Conservation (phyloP, 73 alveolate genomes). For the Paramecium caudatum region DNA sequence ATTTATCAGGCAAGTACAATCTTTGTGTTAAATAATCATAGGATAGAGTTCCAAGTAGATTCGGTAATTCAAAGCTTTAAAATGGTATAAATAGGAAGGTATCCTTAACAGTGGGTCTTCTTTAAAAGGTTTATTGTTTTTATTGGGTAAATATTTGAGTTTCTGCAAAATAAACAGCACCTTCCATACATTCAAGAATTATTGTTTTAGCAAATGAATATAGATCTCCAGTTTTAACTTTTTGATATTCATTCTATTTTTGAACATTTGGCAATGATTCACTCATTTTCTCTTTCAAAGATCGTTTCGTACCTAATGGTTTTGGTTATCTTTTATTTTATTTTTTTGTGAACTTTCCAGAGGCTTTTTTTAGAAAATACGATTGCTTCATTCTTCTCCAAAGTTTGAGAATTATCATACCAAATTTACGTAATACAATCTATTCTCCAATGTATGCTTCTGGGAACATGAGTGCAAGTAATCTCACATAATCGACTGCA, state of each 20-base stretch:
- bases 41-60: conserved; percentile 32
- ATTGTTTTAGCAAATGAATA: conserved; percentile 38
- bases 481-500: conserved; percentile 36
- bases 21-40: conserved; percentile 46
- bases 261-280: not conserved
- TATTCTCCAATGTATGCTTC: conserved; percentile 34
- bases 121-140: not conserved
- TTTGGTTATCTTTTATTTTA: conserved; percentile 33
- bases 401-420: not conserved
- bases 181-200: conserved; percentile 49
- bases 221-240: conserved; percentile 18
- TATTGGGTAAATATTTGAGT: conserved; percentile 45
- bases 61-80: conserved; percentile 11
- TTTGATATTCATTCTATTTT: conserved; percentile 24
- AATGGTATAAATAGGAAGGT: not conserved
- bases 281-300: conserved; percentile 40
- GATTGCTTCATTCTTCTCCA: conserved; percentile 29
- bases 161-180: conserved; percentile 65
- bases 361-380: not conserved
- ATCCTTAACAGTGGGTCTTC: conserved; percentile 55
- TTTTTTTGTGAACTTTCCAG: conserved; percentile 50
- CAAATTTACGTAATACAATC: conserved; percentile 5
- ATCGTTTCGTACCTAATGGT: conserved; percentile 53
- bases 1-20: conserved; percentile 37
- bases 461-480: conserved; percentile 36